Conservation (phyloP, 2,329 filamentous ascomycete genomes). For the Daldinia eschscholtzii region DNA sequence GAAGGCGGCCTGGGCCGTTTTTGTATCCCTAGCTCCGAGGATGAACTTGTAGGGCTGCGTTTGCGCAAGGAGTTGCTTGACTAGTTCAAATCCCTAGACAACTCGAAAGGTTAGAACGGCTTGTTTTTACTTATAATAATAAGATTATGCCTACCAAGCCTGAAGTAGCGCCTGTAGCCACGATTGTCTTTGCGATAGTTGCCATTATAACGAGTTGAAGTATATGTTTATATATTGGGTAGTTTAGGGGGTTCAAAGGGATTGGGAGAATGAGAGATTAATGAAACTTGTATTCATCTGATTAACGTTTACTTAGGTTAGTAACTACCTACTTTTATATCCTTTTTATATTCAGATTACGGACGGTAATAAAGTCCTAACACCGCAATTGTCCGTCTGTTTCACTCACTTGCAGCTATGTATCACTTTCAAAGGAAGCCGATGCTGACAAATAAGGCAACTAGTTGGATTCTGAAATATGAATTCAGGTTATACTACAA, state of each 20-base stretch:
- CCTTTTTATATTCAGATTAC: slow-evolving; percentile 1
- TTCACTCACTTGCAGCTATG: background rate
- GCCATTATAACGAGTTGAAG: slow-evolving; percentile 51
- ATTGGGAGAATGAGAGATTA: background rate
- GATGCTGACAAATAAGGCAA: slow-evolving; percentile 28
- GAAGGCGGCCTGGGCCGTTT: slow-evolving; percentile 57
- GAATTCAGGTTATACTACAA: background rate
- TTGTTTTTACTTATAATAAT: background rate
- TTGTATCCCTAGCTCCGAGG: slow-evolving; percentile 62
- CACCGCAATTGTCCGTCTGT: slow-evolving; percentile 23
- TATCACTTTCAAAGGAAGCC: background rate
- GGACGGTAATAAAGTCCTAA: slow-evolving; percentile 30
- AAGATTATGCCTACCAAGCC: slow-evolving; percentile 58
- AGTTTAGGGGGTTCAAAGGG: background rate
- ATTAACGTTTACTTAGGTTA: too few species aligned
- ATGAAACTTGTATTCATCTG: background rate
- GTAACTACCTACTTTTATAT: background rate
- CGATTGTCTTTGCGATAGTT: slow-evolving; percentile 60
- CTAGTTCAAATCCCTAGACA: slow-evolving; percentile 64
- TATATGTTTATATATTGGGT: background rate
- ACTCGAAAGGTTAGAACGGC: slow-evolving; percentile 11
- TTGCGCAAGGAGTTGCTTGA: slow-evolving; percentile 63
- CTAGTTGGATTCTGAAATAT: background rate
- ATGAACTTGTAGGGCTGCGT: slow-evolving; percentile 62
- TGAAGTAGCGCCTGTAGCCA: slow-evolving; percentile 64